Evolutionary conservation across 1,284 basidiomycete species (phyloP), one percentile per base, ranked within the genome.

Genomic region (Violaceomyces palustris): DNA sequence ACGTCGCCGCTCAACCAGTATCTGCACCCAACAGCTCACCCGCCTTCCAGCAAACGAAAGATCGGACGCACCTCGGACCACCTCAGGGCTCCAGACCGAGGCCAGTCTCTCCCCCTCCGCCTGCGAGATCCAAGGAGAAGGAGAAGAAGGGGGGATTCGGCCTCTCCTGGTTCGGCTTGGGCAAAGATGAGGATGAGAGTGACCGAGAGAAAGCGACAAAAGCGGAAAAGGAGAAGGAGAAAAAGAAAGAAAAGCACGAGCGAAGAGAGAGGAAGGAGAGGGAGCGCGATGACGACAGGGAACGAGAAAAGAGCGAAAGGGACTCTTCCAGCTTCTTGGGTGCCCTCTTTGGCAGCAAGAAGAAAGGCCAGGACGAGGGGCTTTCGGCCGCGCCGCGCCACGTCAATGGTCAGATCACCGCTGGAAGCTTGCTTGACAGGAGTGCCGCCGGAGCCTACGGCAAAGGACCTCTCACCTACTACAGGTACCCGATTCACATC

Each of bases 401-500:
- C 11, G 12, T 21, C 5, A 47, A 66, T 17, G 45, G 53, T n/a
- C 62, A 63, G 17, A 48, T 64, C 19, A 60, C 61, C 3, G 62
- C 64, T 18, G 66, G 66, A 12, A 64, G 60, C 39, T 46, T 61
- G 30, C 26, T 63, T 34, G 58, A 61, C 34, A 48, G 50, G 28
- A 57, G 39, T 40, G 48, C 50, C 31, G 39, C 46, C 34, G 61
- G 40, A 11, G 27, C 37, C n/a, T 31, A 45, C 19, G 47, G 49
- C 18, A 48, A 54, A 33, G 45, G 52, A 21, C 21, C 18, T 19
- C 45, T 43, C 79, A 76, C 74, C 49, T 87, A 83, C 67, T 80
- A 85, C 39, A 83, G 93, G 50, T 93, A 97, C 72, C 94, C 93
- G 7, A 94, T 98, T 54, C 93, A 97, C 69, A 90, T 98, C 61